Percentiles rank a stretch among this genome's conserved stretches.
Conservation (phyloP, 2,329 filamentous ascomycete genomes). For the Fusarium dlaminii region DNA sequence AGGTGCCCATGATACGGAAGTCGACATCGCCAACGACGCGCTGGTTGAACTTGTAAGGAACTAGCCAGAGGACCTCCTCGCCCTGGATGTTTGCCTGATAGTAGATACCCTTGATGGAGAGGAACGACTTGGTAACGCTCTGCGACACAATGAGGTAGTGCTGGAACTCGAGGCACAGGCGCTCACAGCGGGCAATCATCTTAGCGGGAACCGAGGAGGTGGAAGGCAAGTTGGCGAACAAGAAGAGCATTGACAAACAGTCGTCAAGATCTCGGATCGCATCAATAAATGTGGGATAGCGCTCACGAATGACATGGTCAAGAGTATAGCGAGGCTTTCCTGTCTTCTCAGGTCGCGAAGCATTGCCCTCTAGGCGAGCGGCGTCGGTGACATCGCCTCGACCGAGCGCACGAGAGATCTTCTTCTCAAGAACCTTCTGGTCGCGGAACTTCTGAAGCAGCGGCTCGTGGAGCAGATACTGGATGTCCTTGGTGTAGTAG, state of each 20-base stretch:
- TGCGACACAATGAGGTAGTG: constrained; percentile 96
- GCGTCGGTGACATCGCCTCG: constrained; percentile 92
- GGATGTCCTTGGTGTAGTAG: constrained; percentile 92
- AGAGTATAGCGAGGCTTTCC: constrained; percentile 89
- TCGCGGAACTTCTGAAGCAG: constrained; percentile 95
- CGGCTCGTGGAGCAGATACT: constrained; percentile 97
- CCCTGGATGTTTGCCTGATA: constrained; percentile 98
- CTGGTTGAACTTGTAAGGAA: constrained; percentile 98
- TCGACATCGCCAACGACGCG: constrained; percentile 92
- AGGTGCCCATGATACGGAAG: constrained; percentile 99
- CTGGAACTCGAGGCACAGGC: constrained; percentile 93
- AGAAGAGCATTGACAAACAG: constrained; percentile 94
- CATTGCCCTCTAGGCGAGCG: constrained; percentile 85
- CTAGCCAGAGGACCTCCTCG: constrained; percentile 95
- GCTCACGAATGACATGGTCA: constrained; percentile 96
- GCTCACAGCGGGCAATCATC: constrained; percentile 94
- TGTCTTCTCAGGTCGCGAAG: constrained; percentile 87
- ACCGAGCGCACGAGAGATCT: constrained; percentile 92
- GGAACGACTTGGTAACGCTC: constrained; percentile 92
- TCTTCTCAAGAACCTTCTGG: constrained; percentile 96
- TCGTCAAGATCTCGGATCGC: constrained; percentile 95
- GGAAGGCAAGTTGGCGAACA: constrained; percentile 95
- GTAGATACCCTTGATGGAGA: constrained; percentile 99
- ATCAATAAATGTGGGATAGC: constrained; percentile 96
- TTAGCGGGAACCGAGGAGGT: constrained; percentile 90